Evolutionary conservation across 768 basidiomycete species (phyloP).

Genomic region (Russula ochroleuca): DNA sequence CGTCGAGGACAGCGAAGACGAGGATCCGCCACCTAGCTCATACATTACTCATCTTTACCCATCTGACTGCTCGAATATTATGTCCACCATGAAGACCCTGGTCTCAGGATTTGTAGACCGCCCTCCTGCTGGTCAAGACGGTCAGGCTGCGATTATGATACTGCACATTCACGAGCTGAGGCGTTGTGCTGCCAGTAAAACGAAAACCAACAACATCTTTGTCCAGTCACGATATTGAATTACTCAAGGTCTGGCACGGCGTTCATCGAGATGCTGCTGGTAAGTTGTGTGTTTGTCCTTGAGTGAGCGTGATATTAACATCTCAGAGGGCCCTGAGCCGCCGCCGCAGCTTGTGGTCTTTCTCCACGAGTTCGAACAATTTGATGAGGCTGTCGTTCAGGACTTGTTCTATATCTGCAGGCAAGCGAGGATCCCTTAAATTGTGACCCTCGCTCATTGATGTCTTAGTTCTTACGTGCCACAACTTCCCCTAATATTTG

Average conservation of each 20-base stretch:
- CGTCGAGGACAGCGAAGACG: constrained; percentile 9
- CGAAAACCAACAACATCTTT: constrained; percentile 49
- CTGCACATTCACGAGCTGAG: neutral
- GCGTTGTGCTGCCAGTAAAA: constrained; percentile 36
- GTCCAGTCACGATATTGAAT: constrained; percentile 57
- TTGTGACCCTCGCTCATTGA: neutral
- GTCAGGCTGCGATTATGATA: constrained; percentile 12
- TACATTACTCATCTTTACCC: constrained; percentile 22
- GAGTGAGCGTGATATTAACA: constrained; percentile 17
- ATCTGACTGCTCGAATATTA: constrained; percentile 26
- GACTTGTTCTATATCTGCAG: constrained; percentile 72
- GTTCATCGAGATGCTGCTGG: constrained; percentile 34
- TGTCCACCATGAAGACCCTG: constrained; percentile 27
- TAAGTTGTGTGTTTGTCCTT: constrained; percentile 1
- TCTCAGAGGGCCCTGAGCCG: constrained; percentile 24
- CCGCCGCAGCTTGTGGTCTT: constrained; percentile 50
- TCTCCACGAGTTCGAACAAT: constrained; percentile 71
- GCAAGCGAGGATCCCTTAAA: constrained; percentile 34
- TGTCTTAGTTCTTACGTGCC: constrained; percentile 48
- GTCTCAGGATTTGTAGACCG: constrained; percentile 25
- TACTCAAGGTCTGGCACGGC: constrained; percentile 58
- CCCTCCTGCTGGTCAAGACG: constrained; percentile 23
- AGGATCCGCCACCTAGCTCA: constrained; percentile 10
- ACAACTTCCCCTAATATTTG: constrained; percentile 57
- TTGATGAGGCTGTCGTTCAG: constrained; percentile 57